Evolutionary conservation across 75 land plant species (phyloP).

Genomic region (Larix kaempferi): DNA sequence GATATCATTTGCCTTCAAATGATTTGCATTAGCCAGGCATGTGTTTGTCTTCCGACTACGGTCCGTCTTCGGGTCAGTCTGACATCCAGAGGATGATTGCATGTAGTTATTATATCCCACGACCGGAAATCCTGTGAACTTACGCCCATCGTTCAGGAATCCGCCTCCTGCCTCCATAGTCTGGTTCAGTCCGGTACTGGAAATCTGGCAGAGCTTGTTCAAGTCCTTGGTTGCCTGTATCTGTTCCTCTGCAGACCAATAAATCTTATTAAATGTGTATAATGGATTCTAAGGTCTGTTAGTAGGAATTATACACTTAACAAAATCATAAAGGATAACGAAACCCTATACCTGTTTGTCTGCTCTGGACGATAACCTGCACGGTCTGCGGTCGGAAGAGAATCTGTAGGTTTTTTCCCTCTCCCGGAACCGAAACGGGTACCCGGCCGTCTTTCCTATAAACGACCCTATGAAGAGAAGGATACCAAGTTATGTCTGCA

Average conservation of each 20-base stretch:
- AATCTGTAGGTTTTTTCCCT: constrained; percentile 6
- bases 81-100: constrained; percentile 30
- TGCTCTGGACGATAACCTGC: background rate
- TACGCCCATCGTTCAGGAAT: constrained; percentile 12
- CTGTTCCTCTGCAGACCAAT: constrained; percentile 21
- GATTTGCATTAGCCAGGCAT: background rate
- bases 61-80: background rate
- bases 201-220: constrained; percentile 17
- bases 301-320: no score
- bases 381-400: constrained; percentile 6
- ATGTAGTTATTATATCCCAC: constrained; percentile 31
- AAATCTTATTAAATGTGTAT: background rate
- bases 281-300: no score
- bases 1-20: background rate
- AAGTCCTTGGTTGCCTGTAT: constrained; percentile 12
- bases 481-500: constrained; percentile 13
- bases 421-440: constrained; percentile 4
- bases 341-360: constrained; percentile 8
- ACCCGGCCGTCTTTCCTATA: background rate
- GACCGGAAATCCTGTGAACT: constrained; percentile 31
- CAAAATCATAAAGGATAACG: background rate
- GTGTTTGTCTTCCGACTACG: no score
- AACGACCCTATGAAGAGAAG: background rate
- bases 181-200: background rate
- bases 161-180: constrained; percentile 17